Conservation (phyloP, 805 yeast genomes). For the Candida cerambycidarum region DNA sequence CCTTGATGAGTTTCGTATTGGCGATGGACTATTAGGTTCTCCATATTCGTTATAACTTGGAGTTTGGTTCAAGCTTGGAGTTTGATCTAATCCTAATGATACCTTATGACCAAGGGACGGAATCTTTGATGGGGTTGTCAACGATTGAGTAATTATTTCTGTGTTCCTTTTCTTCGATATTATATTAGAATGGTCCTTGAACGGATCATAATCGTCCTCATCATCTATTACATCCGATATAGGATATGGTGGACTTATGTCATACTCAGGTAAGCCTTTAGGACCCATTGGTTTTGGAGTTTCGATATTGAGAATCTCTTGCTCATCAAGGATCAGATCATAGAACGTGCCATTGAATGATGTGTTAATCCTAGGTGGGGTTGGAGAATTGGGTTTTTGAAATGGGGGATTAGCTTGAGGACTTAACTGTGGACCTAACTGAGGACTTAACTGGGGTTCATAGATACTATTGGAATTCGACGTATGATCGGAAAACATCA, state of each 20-base stretch:
- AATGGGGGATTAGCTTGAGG: background rate
- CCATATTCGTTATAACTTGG: too few species aligned
- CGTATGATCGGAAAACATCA: background rate
- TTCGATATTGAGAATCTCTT: conserved; percentile 7
- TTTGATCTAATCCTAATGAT: background rate
- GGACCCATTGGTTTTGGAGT: conserved; percentile 42
- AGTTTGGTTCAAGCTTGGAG: background rate
- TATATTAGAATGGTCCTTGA: background rate
- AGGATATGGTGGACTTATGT: conserved; percentile 15
- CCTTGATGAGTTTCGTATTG: background rate
- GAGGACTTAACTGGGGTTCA: background rate
- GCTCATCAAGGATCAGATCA: conserved; percentile 7
- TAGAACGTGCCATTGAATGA: background rate
- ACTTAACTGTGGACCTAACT: background rate
- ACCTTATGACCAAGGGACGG: conserved; percentile 10
- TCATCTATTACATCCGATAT: conserved; percentile 10
- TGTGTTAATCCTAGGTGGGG: background rate
- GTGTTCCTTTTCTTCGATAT: conserved; percentile 6
- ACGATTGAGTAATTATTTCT: conserved; percentile 11
- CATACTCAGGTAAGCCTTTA: conserved; percentile 36
- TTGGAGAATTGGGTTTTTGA: background rate
- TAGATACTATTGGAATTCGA: background rate
- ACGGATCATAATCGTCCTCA: conserved; percentile 1
- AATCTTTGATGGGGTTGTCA: conserved; percentile 14
- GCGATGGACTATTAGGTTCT: conserved; percentile 2